Conservation (phyloP, 352 stramenopile genomes). For the Globisporangium ultimum region DNA sequence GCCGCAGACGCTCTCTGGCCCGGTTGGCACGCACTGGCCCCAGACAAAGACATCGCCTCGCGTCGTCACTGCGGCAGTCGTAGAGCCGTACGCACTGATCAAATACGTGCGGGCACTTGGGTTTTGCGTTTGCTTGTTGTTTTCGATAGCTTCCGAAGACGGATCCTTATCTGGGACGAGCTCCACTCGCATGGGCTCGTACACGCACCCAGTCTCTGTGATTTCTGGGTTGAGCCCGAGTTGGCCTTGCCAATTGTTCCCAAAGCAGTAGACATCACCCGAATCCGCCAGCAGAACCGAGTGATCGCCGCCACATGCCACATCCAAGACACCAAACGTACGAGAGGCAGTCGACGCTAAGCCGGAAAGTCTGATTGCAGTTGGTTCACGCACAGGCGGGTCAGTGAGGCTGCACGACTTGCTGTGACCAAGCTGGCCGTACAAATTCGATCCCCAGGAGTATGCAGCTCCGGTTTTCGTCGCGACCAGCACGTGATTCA, state of each 20-base stretch:
- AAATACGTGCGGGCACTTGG: slow-evolving; percentile 19
- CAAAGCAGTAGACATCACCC: slow-evolving; percentile 53
- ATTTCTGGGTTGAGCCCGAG: slow-evolving; percentile 44
- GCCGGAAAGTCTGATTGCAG: slow-evolving; percentile 4
- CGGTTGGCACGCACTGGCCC: slow-evolving; percentile 28
- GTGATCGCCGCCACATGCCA: slow-evolving; percentile 64
- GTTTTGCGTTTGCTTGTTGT: no score
- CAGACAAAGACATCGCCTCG: slow-evolving; percentile 32
- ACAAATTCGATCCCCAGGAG: slow-evolving; percentile 63
- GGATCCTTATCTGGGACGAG: background rate
- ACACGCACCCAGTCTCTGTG: slow-evolving; percentile 3
- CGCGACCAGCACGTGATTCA: slow-evolving; percentile 31
- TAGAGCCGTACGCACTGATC: slow-evolving; percentile 25
- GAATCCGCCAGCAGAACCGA: slow-evolving; percentile 48
- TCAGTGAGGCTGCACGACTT: slow-evolving; percentile 15
- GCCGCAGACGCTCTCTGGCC: slow-evolving; percentile 29
- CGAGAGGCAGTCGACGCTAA: background rate
- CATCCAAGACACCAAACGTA: slow-evolving; percentile 21
- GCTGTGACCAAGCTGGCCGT: slow-evolving; percentile 59
- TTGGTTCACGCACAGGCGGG: slow-evolving; percentile 17
- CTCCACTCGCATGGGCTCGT: background rate
- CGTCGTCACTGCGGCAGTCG: slow-evolving; percentile 21
- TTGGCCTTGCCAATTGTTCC: slow-evolving; percentile 71
- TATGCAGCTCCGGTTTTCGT: slow-evolving; percentile 30
- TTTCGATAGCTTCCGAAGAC: background rate